A percentile compares a stretch with the other conserved stretches of the same genome.
Conservation (phyloP, 2,329 filamentous ascomycete species). For the Lecanoromycetidae sp. region DNA sequence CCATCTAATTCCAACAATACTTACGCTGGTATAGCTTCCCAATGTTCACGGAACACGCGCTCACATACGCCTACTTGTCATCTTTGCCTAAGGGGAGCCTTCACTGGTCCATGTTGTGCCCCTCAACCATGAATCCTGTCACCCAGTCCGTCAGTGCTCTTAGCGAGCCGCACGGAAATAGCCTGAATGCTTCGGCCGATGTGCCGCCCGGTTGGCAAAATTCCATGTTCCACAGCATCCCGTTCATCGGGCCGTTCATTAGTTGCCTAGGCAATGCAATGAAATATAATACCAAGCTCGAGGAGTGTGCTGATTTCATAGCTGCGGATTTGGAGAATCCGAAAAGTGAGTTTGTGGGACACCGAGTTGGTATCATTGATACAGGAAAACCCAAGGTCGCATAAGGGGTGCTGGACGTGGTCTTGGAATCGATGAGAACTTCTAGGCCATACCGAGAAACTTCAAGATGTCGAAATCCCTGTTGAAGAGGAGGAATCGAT, state of each 20-base stretch:
- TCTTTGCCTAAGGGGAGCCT: conserved; percentile 23
- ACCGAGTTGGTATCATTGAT: conserved; percentile 28
- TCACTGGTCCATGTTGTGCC: conserved; percentile 31
- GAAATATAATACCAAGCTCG: conserved; percentile 29
- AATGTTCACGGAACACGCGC: conserved; percentile 27
- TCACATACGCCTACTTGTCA: conserved; percentile 24
- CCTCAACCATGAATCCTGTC: conserved; percentile 26
- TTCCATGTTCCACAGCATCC: neutral
- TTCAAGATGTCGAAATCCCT: too few species aligned
- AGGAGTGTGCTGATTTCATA: conserved; percentile 34
- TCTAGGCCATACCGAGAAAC: too few species aligned
- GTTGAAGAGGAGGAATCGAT: too few species aligned
- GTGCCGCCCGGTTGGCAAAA: neutral
- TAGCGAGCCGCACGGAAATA: neutral
- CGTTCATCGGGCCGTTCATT: conserved; percentile 1
- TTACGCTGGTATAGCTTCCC: conserved; percentile 22
- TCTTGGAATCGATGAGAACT: too few species aligned
- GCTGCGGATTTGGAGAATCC: conserved; percentile 28
- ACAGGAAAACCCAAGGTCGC: too few species aligned
- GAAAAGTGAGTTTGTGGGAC: conserved; percentile 25
- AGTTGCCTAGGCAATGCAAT: conserved; percentile 17
- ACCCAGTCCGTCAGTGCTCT: neutral
- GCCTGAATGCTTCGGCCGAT: conserved; percentile 2
- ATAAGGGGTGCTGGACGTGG: too few species aligned
- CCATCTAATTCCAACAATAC: neutral